Base-by-base conservation (phyloP, 2,329 filamentous ascomycete genomes). In the Aspergillus niger region DNA sequence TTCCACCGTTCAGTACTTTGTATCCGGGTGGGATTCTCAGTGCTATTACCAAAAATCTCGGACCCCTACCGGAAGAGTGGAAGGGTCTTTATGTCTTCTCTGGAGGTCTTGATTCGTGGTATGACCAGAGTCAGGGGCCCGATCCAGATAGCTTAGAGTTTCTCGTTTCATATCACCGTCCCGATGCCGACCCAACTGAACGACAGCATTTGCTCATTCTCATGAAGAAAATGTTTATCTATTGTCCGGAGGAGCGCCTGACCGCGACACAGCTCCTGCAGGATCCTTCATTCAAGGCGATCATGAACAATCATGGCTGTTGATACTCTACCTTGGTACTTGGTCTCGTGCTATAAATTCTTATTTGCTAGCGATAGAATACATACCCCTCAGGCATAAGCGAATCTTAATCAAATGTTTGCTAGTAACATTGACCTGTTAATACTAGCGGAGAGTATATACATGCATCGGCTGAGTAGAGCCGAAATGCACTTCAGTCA, bases 291-390 rank as follows among this genome's bases (percentile, higher is more conserved):
- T 74, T 72, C 49, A 70, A 62, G 55, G 67, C 68, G 59, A 59
- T 73, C 36, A 71, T 72, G 67, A 62, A 70, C 3, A 68, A 48
- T 54, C 69, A 74, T 59, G 64, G 64, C 51, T 67, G 69, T 64
- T 70, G 58, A 70, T 60, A 48, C 36, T 2, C 26, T 26, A 26
- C 26, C 26, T 26, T 20, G 26, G 36, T 38, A 1, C 15, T 15
- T 15, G 5, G 2, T 3, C 15, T 15, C 2, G 5, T 38, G 36
- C 3, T 38, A 38, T 38, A 1, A 15, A 3, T 38, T 3, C 3
- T 5, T 3, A 5, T 5, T 38, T 38, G 26, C 26, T 26, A 26
- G 26, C 26, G 26, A 26, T 26, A 26, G 26, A 26, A 26, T 26
- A 26, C 6, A 7, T 26, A 20, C 20, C 26, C 1, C 26, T 26